Percentiles rank a stretch among this genome's conserved stretches.
These are phyloP conservation scores for Neoboletus brunneissimus DNA, from an alignment of 768 basidiomycete genomes.

Conservation along the genomic window DNA sequence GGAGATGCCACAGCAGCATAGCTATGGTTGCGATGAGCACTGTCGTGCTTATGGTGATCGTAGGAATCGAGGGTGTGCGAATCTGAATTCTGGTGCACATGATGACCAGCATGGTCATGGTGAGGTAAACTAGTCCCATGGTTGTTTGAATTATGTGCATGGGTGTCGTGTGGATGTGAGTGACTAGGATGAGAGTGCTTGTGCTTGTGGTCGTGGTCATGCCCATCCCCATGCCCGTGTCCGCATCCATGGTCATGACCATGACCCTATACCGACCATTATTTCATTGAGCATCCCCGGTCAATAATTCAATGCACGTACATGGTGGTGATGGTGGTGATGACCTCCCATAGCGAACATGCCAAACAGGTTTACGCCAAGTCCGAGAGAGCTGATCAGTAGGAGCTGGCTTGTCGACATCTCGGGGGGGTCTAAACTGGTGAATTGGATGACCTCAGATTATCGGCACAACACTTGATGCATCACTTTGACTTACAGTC, in stretches of 20 bases:
- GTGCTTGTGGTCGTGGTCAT: constrained; percentile 17
- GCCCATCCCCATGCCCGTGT: constrained; percentile 2
- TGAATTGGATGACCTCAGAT: not conserved
- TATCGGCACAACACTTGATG: not conserved
- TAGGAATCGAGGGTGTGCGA: constrained; percentile 8
- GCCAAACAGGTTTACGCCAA: constrained; percentile 94
- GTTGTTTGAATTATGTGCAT: constrained; percentile 23
- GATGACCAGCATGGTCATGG: constrained; percentile 18
- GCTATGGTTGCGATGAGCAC: constrained; percentile 16
- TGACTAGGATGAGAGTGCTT: constrained; percentile 37
- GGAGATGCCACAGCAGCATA: constrained; percentile 12
- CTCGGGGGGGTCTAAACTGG: constrained; percentile 88
- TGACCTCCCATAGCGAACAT: constrained; percentile 99
- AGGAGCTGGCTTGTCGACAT: constrained; percentile 96
- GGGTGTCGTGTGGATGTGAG: constrained; percentile 33
- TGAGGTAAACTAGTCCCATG: constrained; percentile 15
- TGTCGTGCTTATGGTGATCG: constrained; percentile 9
- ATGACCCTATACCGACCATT: constrained; percentile 17
- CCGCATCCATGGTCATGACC: constrained; percentile 13
- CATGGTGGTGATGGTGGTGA: constrained; percentile 74
- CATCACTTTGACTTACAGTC: constrained; percentile 57
- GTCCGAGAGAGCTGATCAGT: constrained; percentile 82
- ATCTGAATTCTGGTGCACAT: constrained; percentile 19
- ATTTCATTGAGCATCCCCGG: not conserved
- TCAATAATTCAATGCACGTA: constrained; percentile 33